These are phyloP conservation scores for Alternaria sp. DNA, from an alignment of 2,329 filamentous ascomycete genomes.

Conservation along the genomic window DNA sequence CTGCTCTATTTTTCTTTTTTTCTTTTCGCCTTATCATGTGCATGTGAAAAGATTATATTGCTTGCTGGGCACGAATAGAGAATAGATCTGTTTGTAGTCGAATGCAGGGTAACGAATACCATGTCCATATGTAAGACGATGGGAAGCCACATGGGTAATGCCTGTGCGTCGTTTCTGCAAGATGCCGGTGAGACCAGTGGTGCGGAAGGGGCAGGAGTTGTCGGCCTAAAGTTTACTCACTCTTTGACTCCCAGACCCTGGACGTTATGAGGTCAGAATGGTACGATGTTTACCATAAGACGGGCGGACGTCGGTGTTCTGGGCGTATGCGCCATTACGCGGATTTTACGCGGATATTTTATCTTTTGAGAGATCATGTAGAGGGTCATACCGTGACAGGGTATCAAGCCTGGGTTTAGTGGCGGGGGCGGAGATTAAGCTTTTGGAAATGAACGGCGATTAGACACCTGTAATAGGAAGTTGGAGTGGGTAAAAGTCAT, in stretches of 20 bases:
- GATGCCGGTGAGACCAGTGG: slow-evolving; percentile 1
- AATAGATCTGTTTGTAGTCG: neutral
- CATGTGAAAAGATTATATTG: neutral
- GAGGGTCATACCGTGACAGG: neutral
- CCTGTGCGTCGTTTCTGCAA: neutral
- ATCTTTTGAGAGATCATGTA: neutral
- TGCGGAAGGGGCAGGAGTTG: neutral
- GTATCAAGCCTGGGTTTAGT: neutral
- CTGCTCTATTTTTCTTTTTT: slow-evolving; percentile 1
- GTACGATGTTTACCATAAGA: slow-evolving; percentile 5
- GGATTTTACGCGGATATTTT: neutral
- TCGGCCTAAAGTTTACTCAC: neutral
- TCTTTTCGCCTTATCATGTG: neutral
- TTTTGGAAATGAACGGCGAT: neutral
- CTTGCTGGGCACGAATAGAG: neutral
- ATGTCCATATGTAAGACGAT: neutral
- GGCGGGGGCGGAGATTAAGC: neutral
- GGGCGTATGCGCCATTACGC: neutral
- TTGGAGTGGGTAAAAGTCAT: neutral
- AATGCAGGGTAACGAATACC: neutral
- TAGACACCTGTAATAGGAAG: neutral
- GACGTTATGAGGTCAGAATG: slow-evolving; percentile 1
- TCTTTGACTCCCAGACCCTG: neutral
- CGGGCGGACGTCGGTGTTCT: slow-evolving; percentile 3
- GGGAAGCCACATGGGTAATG: neutral